A percentile compares a stretch with the other conserved stretches of the same genome.
phyloP scores from a whole-genome alignment of 306 rosid genomes.

The Medicago lupulina region DNA sequence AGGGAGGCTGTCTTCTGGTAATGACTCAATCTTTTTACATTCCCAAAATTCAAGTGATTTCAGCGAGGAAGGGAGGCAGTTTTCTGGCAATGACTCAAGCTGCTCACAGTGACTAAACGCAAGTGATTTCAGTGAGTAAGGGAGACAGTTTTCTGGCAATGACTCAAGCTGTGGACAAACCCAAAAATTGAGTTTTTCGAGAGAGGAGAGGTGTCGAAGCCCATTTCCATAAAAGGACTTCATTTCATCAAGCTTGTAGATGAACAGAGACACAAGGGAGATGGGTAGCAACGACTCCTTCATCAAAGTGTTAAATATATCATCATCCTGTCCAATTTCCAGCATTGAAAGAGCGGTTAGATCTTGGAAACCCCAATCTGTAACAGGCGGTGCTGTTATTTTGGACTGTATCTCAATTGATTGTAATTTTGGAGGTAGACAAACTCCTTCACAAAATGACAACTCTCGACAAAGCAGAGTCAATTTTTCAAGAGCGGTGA shows the following conservation, averaged over 20 bases:
- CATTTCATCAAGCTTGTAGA: not conserved
- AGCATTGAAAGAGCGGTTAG: not conserved
- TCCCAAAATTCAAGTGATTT: not conserved
- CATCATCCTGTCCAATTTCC: not conserved
- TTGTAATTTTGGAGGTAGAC: not conserved
- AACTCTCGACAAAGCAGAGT: not conserved
- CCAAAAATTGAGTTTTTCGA: not conserved
- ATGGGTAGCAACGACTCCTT: not conserved
- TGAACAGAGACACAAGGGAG: not conserved
- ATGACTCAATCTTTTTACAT: not conserved
- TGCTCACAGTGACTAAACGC: too few relatives aligned
- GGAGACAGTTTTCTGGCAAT: not conserved
- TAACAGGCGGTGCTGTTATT: not conserved
- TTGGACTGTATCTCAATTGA: rapidly evolving
- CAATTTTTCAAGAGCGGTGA: not conserved
- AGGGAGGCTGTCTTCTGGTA: not conserved
- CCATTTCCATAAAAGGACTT: not conserved
- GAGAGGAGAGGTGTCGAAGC: not conserved
- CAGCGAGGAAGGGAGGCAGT: not conserved
- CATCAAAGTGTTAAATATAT: not conserved
- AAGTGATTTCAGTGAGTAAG: not conserved
- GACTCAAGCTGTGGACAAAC: not conserved
- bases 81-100: not conserved
- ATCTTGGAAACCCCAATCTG: not conserved
- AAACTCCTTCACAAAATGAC: not conserved